Base-by-base conservation (phyloP, 2,329 filamentous ascomycete species). In the Trichoderma citrinoviride region DNA sequence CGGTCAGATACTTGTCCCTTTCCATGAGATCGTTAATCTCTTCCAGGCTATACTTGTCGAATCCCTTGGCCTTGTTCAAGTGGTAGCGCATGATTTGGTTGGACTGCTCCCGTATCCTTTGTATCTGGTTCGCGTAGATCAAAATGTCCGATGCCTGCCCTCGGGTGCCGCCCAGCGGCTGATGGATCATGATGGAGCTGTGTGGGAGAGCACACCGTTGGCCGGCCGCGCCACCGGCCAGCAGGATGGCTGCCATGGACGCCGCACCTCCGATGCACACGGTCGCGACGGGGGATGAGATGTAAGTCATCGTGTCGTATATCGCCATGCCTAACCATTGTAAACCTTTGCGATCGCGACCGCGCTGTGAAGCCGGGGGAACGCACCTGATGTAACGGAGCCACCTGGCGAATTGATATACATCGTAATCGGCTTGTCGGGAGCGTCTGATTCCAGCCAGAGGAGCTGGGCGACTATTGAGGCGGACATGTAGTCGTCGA, bases 281-380 rank as follows among this genome's bases (percentile, higher is more conserved):
- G 0, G 95, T 99, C 49, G 90, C 94, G 0, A 99, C 93, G 1
- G 94, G 92, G 3, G 91, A 91, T 67, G 90, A 88, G 75, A 99
- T 98, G 77, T 99, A 99, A 71, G 90, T 88, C 94, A 99, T 98
- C 14, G 95, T 99, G 76, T 99, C 95, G 83, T 99, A 99, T 73
- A 99, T 98, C 27, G 95, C 93, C 66, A 90, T 83, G 17, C 88
- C 87, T 76, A 66, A 10, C 44, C 67, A 27, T 12, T 50, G 41
- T 54, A 8, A 58, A 49, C 40, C 40, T 33, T 19, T 10, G 46
- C 47, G 10, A 12, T 14, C 46, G 46, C 47, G 10, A 12, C 12
- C 46, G 44, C 69, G 66, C 55, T 64, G 66, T 23, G 27, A 40
- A 25, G 4, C 19, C 14, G n/a, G 46, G 19, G 47, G 27, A 21